Evolutionary conservation across 305 asterid species (phyloP), one percentile per base, ranked within the genome.

Genomic region (Fraxinus floribunda): DNA sequence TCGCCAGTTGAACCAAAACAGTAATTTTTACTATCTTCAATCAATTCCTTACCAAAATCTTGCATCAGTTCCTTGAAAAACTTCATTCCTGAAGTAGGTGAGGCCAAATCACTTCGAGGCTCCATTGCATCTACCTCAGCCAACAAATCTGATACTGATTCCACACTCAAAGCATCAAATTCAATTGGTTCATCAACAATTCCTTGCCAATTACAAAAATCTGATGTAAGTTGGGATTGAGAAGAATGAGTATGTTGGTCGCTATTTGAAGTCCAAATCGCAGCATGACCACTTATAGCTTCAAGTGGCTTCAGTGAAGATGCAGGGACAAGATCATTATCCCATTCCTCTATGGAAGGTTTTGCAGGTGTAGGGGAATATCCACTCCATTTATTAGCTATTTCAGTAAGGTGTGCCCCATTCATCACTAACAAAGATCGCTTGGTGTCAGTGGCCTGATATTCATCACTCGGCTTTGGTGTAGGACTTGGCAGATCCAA

Each of bases 111-210:
- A 80, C 92, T 92, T 80, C 84, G 95, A 39, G 94, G 89, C 86
- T 96, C 98, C 94, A 91, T 90, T 22, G 99, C 99, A 76, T 91
- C 99, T 5, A 91, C 98, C 89, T 94, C 98, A 18, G 95, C 98
- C 71, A 94, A 68, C 77, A 94, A 88, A 85, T 91, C 98, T 0
- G 98, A 94, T 8, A 94, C 93, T 0, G 94, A 91, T 71, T 94
- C 97, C 88, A 92, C 98, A 32, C 92, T 94, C 81, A 94, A 79
- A 75, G 93, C 90, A 46, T 86, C 91, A 30, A 94, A 89, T 84
- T 91, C 98, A 52, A 94, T 92, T 11, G 93, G 91, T 85, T 88
- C 97, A 18, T 84, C 82, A 79, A 91, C 80, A 55, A 83, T 84
- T 16, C 89, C 80, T 74, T 87, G 93, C 97, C 97, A 94, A 57